Evolutionary conservation across 768 basidiomycete genomes (phyloP).

Genomic region (Pleurotus cornucopiae): DNA sequence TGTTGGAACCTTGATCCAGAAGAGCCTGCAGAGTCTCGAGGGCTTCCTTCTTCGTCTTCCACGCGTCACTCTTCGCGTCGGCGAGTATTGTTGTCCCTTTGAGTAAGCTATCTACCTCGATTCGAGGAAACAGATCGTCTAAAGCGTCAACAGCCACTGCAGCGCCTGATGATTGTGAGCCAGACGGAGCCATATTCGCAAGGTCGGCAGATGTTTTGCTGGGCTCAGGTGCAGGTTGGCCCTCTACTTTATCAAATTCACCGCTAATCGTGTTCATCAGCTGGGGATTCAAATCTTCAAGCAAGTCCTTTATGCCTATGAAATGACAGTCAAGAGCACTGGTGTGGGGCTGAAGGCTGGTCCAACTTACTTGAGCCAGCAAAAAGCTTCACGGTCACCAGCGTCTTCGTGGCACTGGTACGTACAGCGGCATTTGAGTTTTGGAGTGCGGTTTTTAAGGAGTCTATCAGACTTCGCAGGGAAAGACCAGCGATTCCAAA

Average conservation of each 20-base stretch:
- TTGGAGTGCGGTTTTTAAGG: slow-evolving; percentile 79
- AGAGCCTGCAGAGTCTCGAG: slow-evolving; percentile 79
- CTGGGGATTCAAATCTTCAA: slow-evolving; percentile 94
- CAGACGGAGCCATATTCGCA: slow-evolving; percentile 40
- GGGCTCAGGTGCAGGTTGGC: slow-evolving; percentile 72
- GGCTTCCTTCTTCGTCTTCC: slow-evolving; percentile 97
- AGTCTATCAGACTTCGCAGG: slow-evolving; percentile 82
- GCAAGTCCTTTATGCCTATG: slow-evolving; percentile 83
- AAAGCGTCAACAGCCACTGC: slow-evolving; percentile 60
- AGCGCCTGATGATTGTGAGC: slow-evolving; percentile 31
- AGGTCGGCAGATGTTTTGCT: slow-evolving; percentile 76
- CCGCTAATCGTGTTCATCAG: slow-evolving; percentile 82
- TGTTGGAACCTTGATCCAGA: slow-evolving; percentile 88
- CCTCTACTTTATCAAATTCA: slow-evolving; percentile 93
- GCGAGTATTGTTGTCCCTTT: slow-evolving; percentile 79
- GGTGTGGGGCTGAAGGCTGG: no score
- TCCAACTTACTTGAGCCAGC: slow-evolving; percentile 71
- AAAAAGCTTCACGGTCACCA: slow-evolving; percentile 89
- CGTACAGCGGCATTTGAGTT: slow-evolving; percentile 95
- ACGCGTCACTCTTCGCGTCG: slow-evolving; percentile 88
- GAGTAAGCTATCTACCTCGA: slow-evolving; percentile 85
- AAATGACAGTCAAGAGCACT: not conserved
- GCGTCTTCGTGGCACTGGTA: slow-evolving; percentile 86
- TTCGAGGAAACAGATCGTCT: slow-evolving; percentile 93
- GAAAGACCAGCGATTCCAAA: slow-evolving; percentile 90